Percentiles rank a stretch among this genome's conserved stretches.
Conservation (phyloP, 805 yeast species). For the Crinitomyces ghanaensis region DNA sequence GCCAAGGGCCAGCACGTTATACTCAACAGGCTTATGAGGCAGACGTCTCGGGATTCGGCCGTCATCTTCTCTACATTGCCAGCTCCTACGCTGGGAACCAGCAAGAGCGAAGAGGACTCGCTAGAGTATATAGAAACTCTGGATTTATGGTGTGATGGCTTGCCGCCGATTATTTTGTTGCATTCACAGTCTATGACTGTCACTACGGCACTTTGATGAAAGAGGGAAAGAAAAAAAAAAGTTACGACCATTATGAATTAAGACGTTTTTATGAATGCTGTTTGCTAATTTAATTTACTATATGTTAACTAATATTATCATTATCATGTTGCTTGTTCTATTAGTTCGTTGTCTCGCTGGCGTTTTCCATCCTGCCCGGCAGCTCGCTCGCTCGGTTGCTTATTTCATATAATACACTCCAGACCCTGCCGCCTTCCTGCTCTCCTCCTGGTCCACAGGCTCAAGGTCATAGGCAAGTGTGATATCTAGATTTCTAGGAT, state of each 20-base stretch:
- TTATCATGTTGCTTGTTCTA: no score
- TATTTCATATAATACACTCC: no score
- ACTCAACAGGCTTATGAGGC: conserved; percentile 72
- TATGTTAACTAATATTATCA: no score
- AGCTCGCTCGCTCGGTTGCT: no score
- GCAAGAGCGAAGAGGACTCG: conserved; percentile 54
- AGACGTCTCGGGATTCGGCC: conserved; percentile 50
- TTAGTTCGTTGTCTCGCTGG: no score
- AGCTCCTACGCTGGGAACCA: conserved; percentile 76
- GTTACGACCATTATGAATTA: neutral
- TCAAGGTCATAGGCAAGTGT: conserved; percentile 46
- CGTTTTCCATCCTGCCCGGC: no score
- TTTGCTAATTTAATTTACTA: neutral
- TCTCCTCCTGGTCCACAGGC: conserved; percentile 40
- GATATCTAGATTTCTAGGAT: conserved; percentile 87
- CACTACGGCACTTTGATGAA: conserved; percentile 65
- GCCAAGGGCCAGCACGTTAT: conserved; percentile 85
- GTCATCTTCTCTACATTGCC: conserved; percentile 85
- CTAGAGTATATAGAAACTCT: conserved; percentile 64
- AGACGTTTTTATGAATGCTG: conserved; percentile 1
- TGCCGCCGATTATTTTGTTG: conserved; percentile 74
- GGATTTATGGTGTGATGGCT: conserved; percentile 66
- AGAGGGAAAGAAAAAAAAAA: neutral
- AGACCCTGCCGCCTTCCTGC: conserved; percentile 47
- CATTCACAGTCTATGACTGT: conserved; percentile 95